A percentile compares a stretch with the other conserved stretches of the same genome.
These are phyloP conservation scores for Podospora didyma DNA, from an alignment of 495 filamentous ascomycete species.

Conservation along the genomic window DNA sequence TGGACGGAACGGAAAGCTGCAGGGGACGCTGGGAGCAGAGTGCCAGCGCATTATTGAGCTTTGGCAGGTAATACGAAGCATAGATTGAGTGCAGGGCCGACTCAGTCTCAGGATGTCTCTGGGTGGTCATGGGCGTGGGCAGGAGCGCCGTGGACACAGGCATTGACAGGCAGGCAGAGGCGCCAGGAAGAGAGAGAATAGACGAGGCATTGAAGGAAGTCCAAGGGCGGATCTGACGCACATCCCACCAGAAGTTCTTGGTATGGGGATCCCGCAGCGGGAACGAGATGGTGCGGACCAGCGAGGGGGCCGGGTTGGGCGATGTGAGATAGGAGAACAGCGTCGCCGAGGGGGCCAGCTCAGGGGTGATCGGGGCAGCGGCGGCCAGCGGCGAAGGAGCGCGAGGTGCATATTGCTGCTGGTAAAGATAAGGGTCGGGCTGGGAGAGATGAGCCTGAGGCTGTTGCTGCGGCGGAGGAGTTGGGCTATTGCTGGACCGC, in stretches of 20 bases:
- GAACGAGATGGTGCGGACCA: slow-evolving; percentile 78
- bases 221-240: slow-evolving; percentile 83
- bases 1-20: slow-evolving; percentile 52
- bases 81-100: slow-evolving; percentile 64
- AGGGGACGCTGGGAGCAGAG: slow-evolving; percentile 61
- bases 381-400: slow-evolving; percentile 47
- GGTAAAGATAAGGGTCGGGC: slow-evolving; percentile 42
- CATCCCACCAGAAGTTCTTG: slow-evolving; percentile 91
- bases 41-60: slow-evolving; percentile 72
- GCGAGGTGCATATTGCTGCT: slow-evolving; percentile 36
- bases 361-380: slow-evolving; percentile 36
- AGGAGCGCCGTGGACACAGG: slow-evolving; percentile 62
- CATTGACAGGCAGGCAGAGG: slow-evolving; percentile 68
- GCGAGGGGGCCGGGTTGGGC: slow-evolving; percentile 71
- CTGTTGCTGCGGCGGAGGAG: slow-evolving; percentile 24
- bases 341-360: slow-evolving; percentile 56
- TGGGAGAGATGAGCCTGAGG: slow-evolving; percentile 31
- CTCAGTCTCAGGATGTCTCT: slow-evolving; percentile 70
- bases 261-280: slow-evolving; percentile 63
- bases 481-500: slow-evolving; percentile 28
- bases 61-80: slow-evolving; percentile 65
- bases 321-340: slow-evolving; percentile 74
- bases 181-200: slow-evolving; percentile 68
- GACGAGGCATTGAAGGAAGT: slow-evolving; percentile 66
- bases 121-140: slow-evolving; percentile 50